Evolutionary conservation across 805 yeast species (phyloP).

Genomic region (Cyberlindnera meyerae): DNA sequence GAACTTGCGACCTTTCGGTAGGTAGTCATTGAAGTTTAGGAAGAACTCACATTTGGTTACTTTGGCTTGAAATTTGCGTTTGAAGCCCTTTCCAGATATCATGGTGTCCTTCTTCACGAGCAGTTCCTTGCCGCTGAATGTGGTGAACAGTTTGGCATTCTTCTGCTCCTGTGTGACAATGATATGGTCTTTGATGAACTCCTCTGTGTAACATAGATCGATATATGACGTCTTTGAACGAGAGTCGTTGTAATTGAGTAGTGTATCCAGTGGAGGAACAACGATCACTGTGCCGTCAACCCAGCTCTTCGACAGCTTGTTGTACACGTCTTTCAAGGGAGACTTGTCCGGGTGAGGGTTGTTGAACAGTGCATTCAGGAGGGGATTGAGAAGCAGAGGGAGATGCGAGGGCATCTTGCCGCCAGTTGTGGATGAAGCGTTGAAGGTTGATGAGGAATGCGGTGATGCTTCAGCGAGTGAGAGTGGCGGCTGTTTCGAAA

Average conservation of each 20-base stretch:
- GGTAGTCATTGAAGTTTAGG: conserved; percentile 48
- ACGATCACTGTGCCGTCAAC: conserved; percentile 49
- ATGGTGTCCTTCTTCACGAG: conserved; percentile 50
- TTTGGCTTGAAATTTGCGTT: conserved; percentile 36
- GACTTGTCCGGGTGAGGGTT: conserved; percentile 49
- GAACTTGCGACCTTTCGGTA: conserved; percentile 51
- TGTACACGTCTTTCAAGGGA: conserved; percentile 43
- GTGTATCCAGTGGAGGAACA: conserved; percentile 54
- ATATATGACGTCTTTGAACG: conserved; percentile 35
- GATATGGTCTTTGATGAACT: conserved; percentile 61
- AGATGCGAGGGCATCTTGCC: conserved; percentile 35
- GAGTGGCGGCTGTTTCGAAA: no score
- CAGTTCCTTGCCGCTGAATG: conserved; percentile 53
- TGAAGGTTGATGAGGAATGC: background rate
- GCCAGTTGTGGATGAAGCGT: background rate
- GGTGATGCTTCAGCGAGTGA: no score
- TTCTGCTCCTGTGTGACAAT: conserved; percentile 34
- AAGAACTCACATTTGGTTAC: conserved; percentile 45
- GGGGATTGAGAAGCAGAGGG: conserved; percentile 57
- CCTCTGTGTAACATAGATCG: conserved; percentile 54
- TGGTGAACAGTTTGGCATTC: conserved; percentile 39
- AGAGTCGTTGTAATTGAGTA: conserved; percentile 37
- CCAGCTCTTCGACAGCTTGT: conserved; percentile 30
- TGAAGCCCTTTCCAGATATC: conserved; percentile 56
- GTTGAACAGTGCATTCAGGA: conserved; percentile 61